phyloP scores from a whole-genome alignment of 495 filamentous ascomycete species.

The Pseudevernia furfuracea region DNA sequence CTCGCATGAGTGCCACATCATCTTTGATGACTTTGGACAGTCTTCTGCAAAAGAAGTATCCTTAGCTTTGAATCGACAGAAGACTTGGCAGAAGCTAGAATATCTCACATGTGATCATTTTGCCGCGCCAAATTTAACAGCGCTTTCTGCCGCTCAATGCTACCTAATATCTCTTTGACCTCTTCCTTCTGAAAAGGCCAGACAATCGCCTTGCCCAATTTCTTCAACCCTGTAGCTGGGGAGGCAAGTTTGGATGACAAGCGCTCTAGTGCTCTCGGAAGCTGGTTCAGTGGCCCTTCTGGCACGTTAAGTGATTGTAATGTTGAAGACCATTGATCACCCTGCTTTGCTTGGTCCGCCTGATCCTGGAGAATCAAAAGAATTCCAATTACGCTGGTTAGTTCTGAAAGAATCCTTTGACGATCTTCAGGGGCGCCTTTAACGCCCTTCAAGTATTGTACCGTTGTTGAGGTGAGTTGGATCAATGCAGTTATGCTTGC shows the following conservation, averaged over 20 bases:
- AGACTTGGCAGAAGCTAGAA: not conserved
- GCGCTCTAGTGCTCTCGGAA: slow-evolving; percentile 7
- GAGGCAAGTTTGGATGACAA: slow-evolving; percentile 4
- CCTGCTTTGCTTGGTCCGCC: slow-evolving; percentile 2
- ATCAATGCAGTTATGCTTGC: slow-evolving; percentile 11
- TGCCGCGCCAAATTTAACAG: not conserved
- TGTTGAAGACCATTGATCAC: not conserved
- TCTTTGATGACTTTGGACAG: slow-evolving; percentile 1
- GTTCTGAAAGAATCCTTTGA: slow-evolving; percentile 1
- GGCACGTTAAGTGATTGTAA: slow-evolving; percentile 5
- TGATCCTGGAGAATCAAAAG: slow-evolving; percentile 7
- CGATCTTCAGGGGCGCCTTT: slow-evolving; percentile 9
- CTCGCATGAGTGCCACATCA: not conserved
- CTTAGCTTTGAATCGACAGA: not conserved
- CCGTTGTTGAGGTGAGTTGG: not conserved
- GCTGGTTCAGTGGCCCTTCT: slow-evolving; percentile 15
- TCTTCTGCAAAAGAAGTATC: not conserved
- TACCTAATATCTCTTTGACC: slow-evolving; percentile 1
- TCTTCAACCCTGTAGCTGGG: not conserved
- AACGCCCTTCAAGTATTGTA: slow-evolving; percentile 4
- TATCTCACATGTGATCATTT: slow-evolving; percentile 12
- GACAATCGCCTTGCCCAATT: not conserved
- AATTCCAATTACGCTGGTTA: not conserved
- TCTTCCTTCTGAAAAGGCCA: slow-evolving; percentile 16
- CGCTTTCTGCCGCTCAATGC: slow-evolving; percentile 5